Conservation (phyloP, 2,329 filamentous ascomycete genomes). For the Lithohypha guttulata region DNA sequence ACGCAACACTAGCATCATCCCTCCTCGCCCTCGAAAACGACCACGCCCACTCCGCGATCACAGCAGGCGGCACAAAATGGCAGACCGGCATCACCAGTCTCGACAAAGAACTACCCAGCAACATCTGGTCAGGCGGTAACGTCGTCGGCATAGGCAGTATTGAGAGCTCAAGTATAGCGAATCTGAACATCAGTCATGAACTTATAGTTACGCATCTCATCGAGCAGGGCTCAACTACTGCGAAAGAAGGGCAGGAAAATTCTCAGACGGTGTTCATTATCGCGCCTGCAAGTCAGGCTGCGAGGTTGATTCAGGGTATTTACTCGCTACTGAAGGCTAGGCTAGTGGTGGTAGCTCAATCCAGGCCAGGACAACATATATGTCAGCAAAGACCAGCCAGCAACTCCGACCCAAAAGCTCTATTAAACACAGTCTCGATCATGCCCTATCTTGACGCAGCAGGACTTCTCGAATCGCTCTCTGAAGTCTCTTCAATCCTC, state of each 20-base stretch:
- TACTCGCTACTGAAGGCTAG: slow-evolving; percentile 10
- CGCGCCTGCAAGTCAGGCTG: not conserved
- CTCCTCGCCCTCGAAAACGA: slow-evolving; percentile 12
- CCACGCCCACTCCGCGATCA: not conserved
- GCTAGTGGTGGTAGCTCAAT: not conserved
- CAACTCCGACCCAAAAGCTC: slow-evolving; percentile 10
- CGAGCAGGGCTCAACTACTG: not conserved
- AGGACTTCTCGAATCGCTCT: slow-evolving; percentile 13
- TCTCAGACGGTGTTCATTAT: slow-evolving; percentile 9
- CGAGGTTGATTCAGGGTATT: not conserved
- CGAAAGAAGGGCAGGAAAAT: not conserved
- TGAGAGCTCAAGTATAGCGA: not conserved
- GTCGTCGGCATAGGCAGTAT: slow-evolving; percentile 13
- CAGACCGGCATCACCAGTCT: slow-evolving; percentile 9
- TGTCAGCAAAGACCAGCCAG: not conserved
- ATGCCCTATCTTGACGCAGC: slow-evolving; percentile 18
- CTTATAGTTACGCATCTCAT: slow-evolving; percentile 8
- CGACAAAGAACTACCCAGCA: slow-evolving; percentile 7
- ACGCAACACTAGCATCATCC: slow-evolving; percentile 14
- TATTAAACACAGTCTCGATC: slow-evolving; percentile 13
- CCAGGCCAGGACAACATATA: not conserved
- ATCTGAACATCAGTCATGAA: not conserved
- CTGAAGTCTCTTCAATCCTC: slow-evolving; percentile 10
- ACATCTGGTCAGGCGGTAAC: slow-evolving; percentile 12
- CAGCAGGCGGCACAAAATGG: not conserved